Conservation (phyloP, 441 rosid genomes). For the Melastoma candidum region DNA sequence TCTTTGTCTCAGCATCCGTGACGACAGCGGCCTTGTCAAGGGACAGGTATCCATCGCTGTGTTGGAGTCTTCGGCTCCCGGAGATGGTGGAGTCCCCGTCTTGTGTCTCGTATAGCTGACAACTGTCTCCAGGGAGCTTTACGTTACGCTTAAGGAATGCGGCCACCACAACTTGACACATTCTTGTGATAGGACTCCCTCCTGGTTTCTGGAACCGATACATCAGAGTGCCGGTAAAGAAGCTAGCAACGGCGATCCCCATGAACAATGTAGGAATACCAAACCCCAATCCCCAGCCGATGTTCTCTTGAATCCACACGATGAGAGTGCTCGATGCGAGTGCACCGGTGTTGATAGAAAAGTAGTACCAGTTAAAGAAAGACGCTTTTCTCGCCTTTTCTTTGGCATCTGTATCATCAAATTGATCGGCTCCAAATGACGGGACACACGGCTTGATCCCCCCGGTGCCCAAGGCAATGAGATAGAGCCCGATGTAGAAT, state of each 20-base stretch:
- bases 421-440: slow-evolving; percentile 14
- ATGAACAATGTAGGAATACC: slow-evolving; percentile 17
- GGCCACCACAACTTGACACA: slow-evolving; percentile 16
- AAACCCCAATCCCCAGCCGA: slow-evolving; percentile 16
- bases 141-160: slow-evolving; percentile 6
- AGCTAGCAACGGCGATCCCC: slow-evolving; percentile 12
- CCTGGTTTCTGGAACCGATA: slow-evolving; percentile 13
- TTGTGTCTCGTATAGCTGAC: slow-evolving; percentile 12
- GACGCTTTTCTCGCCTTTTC: slow-evolving; percentile 11
- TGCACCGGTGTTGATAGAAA: slow-evolving; percentile 13
- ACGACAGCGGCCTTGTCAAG: slow-evolving; percentile 15
- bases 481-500: slow-evolving; percentile 18
- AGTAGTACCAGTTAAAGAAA: slow-evolving; percentile 18
- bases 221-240: slow-evolving; percentile 13
- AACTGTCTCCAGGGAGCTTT: slow-evolving; percentile 11
- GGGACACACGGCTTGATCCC: slow-evolving; percentile 16
- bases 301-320: slow-evolving; percentile 18
- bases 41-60: slow-evolving; percentile 5
- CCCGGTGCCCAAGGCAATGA: slow-evolving; percentile 16
- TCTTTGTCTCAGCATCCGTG: slow-evolving; percentile 6
- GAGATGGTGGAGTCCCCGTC: slow-evolving; percentile 6
- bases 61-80: slow-evolving; percentile 16
- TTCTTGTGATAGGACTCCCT: slow-evolving; percentile 16
- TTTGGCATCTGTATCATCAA: slow-evolving; percentile 10
- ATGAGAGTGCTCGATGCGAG: slow-evolving; percentile 11